Base-by-base conservation (phyloP, 768 basidiomycete genomes). In the Pleurotus pulmonarius region DNA sequence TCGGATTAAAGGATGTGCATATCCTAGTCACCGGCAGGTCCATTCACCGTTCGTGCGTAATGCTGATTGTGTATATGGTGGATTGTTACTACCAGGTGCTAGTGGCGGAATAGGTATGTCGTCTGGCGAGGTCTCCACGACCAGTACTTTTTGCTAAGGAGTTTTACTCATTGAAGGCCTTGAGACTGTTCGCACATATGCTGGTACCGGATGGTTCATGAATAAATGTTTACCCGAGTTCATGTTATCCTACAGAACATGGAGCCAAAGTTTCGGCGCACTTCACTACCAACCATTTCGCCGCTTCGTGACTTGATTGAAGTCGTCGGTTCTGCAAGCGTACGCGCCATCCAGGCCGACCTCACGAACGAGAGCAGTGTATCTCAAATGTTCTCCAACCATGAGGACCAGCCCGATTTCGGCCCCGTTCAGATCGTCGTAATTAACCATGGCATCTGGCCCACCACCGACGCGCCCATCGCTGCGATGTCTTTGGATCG, bases 221-320 rank as follows among this genome's bases (percentile, higher is more conserved):
- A 41, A 18, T 22, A 46, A 12, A 39, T 25, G 57, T 9, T 25
- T 18, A 45, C 46, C 43, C 38, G 46, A 38, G 43, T 26, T 60
- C 46, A 24, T 16, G 57, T 38, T 57, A 7, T 13, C 25, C 41
- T 16, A 18, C 64, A 90, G 88, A 83, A 43, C 85, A 86, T 60
- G 87, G 86, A 7, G 86, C 88, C 0, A 78, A 76, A 51, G 87
- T 91, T 8, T 83, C 86, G 0, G 87, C 87, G 0, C 86, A 90
- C 64, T 91, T 85, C 67, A 83, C 87, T 65, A 76, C 80, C 6
- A 83, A 79, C 49, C 49, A 60, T 67, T 15, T 62, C 64, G 1
- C 65, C 80, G 0, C 67, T 87, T 20, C 67, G 74, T 3, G 65
- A 71, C 1, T 70, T 87, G 6, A 46, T 70, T 20, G 64, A 64